Conservation (phyloP, 306 rosid genomes). For the Fragaria vesca region DNA sequence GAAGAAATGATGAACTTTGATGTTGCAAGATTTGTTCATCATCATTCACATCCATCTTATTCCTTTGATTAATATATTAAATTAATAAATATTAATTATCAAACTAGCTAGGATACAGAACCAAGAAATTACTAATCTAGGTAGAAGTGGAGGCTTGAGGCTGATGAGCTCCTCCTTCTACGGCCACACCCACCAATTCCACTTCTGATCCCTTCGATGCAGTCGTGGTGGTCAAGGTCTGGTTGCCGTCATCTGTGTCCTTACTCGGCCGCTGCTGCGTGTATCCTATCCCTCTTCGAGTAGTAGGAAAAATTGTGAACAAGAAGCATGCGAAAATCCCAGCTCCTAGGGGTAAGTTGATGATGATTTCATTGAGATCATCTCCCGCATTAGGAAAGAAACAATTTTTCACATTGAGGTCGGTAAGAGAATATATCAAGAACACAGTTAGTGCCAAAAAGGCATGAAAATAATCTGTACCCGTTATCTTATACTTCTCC, state of each 20-base stretch:
- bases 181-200: neutral
- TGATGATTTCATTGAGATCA: conserved; percentile 8
- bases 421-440: conserved; percentile 38
- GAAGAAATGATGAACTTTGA: too few relatives aligned
- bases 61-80: too few relatives aligned
- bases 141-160: neutral
- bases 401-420: conserved; percentile 42
- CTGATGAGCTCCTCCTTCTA: neutral
- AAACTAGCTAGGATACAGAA: too few relatives aligned
- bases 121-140: neutral
- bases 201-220: neutral
- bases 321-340: conserved; percentile 42
- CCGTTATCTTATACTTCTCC: conserved; percentile 8
- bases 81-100: too few relatives aligned
- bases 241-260: neutral
- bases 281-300: conserved; percentile 45
- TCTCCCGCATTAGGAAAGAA: conserved; percentile 24
- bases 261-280: neutral
- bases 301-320: conserved; percentile 44
- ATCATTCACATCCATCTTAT: too few relatives aligned
- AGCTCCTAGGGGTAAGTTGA: conserved; percentile 36
- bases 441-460: conserved; percentile 37
- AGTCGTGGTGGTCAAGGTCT: neutral
- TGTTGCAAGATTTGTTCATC: too few relatives aligned
- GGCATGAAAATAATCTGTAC: conserved; percentile 38